Conservation (phyloP, 768 basidiomycete genomes). For the Psilocybe sp. region DNA sequence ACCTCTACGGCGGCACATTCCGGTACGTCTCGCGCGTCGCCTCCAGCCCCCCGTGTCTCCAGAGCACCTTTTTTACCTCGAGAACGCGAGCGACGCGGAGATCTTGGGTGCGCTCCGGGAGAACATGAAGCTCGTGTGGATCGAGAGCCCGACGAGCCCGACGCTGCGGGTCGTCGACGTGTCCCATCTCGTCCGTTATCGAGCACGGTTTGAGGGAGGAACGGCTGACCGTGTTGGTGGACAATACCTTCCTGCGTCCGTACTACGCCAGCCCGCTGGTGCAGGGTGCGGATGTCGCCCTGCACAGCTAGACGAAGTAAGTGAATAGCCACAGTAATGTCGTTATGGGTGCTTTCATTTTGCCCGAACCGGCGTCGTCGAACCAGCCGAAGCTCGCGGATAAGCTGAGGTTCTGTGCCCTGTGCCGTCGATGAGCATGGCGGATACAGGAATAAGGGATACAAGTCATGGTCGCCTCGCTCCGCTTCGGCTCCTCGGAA, state of each 20-base stretch:
- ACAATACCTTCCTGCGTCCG: slow-evolving; percentile 93
- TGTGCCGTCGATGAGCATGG: no score
- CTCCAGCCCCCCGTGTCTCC: slow-evolving; percentile 56
- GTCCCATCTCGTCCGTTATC: slow-evolving; percentile 61
- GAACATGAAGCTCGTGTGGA: slow-evolving; percentile 70
- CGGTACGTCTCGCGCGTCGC: slow-evolving; percentile 74
- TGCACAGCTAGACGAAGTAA: slow-evolving; percentile 88
- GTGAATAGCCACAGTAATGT: slow-evolving; percentile 94
- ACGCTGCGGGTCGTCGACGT: slow-evolving; percentile 86
- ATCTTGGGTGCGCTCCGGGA: slow-evolving; percentile 62
- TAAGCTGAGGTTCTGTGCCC: no score
- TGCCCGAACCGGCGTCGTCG: no score
- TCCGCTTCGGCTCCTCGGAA: no score
- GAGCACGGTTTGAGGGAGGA: no score
- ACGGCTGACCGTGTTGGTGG: slow-evolving; percentile 58
- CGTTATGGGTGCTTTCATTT: no score
- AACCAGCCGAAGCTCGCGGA: no score
- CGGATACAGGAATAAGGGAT: no score
- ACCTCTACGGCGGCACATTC: slow-evolving; percentile 92
- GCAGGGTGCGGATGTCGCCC: slow-evolving; percentile 79
- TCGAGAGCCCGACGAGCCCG: slow-evolving; percentile 97
- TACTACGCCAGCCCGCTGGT: slow-evolving; percentile 88
- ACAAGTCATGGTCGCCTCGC: no score
- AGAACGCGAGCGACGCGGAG: slow-evolving; percentile 60
- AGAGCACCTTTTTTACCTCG: slow-evolving; percentile 81